These are phyloP conservation scores for Hanseniaspora pseudoguilliermondii DNA, from an alignment of 805 yeast genomes.

Conservation along the genomic window DNA sequence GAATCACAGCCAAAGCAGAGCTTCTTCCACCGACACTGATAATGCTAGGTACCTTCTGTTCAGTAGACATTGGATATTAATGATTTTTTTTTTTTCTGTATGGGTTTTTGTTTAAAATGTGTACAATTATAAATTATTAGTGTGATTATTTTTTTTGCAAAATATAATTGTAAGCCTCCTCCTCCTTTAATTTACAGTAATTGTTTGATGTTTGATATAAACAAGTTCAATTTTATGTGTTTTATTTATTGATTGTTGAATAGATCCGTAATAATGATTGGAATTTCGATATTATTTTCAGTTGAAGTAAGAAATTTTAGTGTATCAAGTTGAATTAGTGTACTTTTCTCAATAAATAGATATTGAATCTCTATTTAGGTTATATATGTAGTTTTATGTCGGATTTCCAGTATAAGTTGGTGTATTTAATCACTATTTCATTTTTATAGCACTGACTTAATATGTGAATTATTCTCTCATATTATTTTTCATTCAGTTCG, in stretches of 20 bases:
- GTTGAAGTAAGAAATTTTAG: not conserved
- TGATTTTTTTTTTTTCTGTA: not conserved
- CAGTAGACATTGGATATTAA: not conserved
- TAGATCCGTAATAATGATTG: not conserved
- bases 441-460: no score
- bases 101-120: not conserved
- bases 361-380: no score
- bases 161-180: constrained; percentile 11
- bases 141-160: not conserved
- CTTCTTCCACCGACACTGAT: constrained; percentile 73
- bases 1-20: constrained; percentile 76
- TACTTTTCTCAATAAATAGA: no score
- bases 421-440: no score
- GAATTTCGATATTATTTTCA: not conserved
- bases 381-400: no score
- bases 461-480: no score
- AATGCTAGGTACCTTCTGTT: constrained; percentile 12
- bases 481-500: no score
- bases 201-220: not conserved
- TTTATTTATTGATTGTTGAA: not conserved
- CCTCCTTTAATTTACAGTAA: constrained; percentile 14
- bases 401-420: no score
- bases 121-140: not conserved
- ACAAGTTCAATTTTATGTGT: not conserved
- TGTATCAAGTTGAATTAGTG: no score